Evolutionary conservation across 1,284 basidiomycete genomes (phyloP).

Genomic region (Naganishia cerealis): DNA sequence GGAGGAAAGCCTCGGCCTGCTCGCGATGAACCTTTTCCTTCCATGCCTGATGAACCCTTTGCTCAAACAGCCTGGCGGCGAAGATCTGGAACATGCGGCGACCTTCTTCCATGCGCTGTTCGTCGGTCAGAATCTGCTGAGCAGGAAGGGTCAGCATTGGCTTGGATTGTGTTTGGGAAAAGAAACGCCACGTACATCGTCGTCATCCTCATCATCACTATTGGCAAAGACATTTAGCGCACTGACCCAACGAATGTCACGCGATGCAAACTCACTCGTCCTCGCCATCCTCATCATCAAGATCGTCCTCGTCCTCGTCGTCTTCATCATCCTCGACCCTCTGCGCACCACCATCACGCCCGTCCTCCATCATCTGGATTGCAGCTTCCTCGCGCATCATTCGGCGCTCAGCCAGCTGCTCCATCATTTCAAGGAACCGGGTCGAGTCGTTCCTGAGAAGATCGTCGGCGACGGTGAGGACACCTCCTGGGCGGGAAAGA

Average conservation of each 20-base stretch:
- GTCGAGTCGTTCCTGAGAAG: constrained; percentile 96
- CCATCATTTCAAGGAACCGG: constrained; percentile 99
- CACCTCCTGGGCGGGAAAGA: constrained; percentile 67
- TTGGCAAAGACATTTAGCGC: background rate
- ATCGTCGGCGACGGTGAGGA: constrained; percentile 98
- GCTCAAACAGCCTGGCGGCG: constrained; percentile 99
- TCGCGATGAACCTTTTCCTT: constrained; percentile 89
- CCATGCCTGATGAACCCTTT: constrained; percentile 89
- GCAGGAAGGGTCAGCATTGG: background rate
- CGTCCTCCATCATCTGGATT: constrained; percentile 66
- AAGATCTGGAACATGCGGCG: constrained; percentile 99
- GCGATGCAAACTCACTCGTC: constrained; percentile 48
- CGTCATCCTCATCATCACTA: constrained; percentile 39
- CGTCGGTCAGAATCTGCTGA: constrained; percentile 54
- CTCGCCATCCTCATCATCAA: constrained; percentile 52
- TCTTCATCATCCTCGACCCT: constrained; percentile 60
- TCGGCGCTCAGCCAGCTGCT: constrained; percentile 90
- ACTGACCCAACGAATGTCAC: background rate
- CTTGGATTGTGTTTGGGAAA: background rate
- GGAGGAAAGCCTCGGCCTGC: constrained; percentile 78
- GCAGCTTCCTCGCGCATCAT: constrained; percentile 91
- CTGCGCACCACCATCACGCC: constrained; percentile 53
- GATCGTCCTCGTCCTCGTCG: constrained; percentile 54
- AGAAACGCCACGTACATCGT: constrained; percentile 33
- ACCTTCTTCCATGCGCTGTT: constrained; percentile 95